A percentile compares a stretch with the other conserved stretches of the same genome.
phyloP scores from a whole-genome alignment of 2,329 filamentous ascomycete genomes.

The Fusarium sp. region DNA sequence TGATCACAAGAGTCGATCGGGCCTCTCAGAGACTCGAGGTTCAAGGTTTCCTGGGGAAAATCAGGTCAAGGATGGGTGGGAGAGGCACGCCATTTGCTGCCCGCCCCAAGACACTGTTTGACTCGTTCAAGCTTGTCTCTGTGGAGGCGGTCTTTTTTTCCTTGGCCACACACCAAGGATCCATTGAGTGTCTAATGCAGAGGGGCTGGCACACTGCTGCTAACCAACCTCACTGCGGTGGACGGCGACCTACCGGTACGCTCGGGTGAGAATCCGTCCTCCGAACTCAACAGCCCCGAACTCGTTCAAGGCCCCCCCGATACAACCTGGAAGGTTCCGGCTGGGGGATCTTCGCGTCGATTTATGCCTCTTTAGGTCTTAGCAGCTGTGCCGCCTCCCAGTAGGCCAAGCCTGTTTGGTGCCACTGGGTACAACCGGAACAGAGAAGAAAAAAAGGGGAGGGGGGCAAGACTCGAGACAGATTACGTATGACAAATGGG shows the following conservation, averaged over 20 bases:
- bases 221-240: neutral
- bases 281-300: slow-evolving; percentile 12
- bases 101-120: neutral
- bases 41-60: slow-evolving; percentile 24
- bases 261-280: slow-evolving; percentile 26
- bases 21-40: slow-evolving; percentile 1
- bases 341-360: slow-evolving; percentile 20
- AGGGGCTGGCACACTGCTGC: slow-evolving; percentile 4
- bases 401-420: slow-evolving; percentile 20
- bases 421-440: slow-evolving; percentile 17
- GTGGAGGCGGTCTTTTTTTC: slow-evolving; percentile 1
- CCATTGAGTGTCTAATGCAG: neutral
- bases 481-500: slow-evolving; percentile 8
- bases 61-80: slow-evolving; percentile 13
- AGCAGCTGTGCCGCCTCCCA: slow-evolving; percentile 13
- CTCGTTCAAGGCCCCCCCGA: neutral
- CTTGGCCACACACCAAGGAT: neutral
- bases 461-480: slow-evolving; percentile 13
- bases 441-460: slow-evolving; percentile 5
- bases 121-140: slow-evolving; percentile 4
- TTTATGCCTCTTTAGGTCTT: slow-evolving; percentile 25
- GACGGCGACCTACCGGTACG: slow-evolving; percentile 2
- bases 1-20: slow-evolving; percentile 12
- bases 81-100: slow-evolving; percentile 9
- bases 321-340: slow-evolving; percentile 23